Evolutionary conservation across 225 moss, liverwort and hornwort genomes (phyloP).

Genomic region (Ulota crispa): DNA sequence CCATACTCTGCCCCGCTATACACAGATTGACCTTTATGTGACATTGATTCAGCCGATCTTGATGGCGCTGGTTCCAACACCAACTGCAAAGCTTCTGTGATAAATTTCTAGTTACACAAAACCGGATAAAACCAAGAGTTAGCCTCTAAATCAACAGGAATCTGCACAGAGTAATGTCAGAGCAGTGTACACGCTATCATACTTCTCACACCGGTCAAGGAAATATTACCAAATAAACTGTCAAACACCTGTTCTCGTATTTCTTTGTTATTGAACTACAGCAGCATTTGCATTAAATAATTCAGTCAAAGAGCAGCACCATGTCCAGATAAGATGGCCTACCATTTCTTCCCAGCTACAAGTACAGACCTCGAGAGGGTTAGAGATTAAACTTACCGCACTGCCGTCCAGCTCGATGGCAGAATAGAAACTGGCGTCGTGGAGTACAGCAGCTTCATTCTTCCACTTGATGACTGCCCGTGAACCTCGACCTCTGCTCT

Average conservation of each 20-base stretch:
- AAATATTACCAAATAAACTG: not conserved
- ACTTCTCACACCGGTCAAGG: not conserved
- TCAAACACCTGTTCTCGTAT: not conserved
- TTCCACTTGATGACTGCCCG: constrained; percentile 79
- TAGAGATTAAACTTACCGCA: constrained; percentile 45
- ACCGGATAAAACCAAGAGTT: constrained; percentile 8
- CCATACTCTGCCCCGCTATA: constrained; percentile 43
- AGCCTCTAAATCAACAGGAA: constrained; percentile 5
- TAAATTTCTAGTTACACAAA: constrained; percentile 45
- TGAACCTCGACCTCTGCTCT: constrained; percentile 86
- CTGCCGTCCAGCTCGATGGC: constrained; percentile 81
- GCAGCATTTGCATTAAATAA: not conserved
- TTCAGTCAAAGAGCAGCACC: constrained; percentile 6
- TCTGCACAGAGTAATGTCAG: not conserved
- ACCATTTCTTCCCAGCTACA: not conserved
- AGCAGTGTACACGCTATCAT: not conserved
- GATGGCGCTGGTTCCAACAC: constrained; percentile 66
- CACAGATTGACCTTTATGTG: constrained; percentile 25
- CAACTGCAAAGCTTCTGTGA: constrained; percentile 52
- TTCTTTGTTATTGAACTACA: constrained; percentile 4
- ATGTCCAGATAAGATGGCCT: not conserved
- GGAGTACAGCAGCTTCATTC: constrained; percentile 74
- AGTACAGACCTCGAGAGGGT: not conserved
- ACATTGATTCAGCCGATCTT: constrained; percentile 14
- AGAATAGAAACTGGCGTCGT: constrained; percentile 85